These are phyloP conservation scores for Trypanosoma grayi DNA, from an alignment of 208 protist genomes.

Conservation along the genomic window DNA sequence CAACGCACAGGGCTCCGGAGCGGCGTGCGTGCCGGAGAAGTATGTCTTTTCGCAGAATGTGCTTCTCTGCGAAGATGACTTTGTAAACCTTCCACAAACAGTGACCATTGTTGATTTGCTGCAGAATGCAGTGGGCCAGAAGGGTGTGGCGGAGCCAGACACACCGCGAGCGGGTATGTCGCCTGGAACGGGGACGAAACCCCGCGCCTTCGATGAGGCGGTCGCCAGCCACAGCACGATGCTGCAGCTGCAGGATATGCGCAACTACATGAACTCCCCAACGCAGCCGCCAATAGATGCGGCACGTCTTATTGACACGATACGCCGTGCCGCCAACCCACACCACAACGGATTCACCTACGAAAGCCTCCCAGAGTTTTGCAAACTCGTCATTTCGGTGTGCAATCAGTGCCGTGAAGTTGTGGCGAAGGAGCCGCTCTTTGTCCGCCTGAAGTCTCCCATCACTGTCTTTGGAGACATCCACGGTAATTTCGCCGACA, in stretches of 20 bases:
- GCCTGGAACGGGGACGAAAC: conserved; percentile 23
- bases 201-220: conserved; percentile 73
- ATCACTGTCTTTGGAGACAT: conserved; percentile 92
- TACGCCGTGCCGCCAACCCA: conserved; percentile 71
- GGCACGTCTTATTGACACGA: conserved; percentile 81
- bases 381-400: conserved; percentile 85
- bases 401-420: conserved; percentile 82
- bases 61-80: conserved; percentile 82
- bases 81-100: conserved; percentile 74
- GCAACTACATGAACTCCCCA: conserved; percentile 86
- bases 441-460: conserved; percentile 87
- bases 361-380: conserved; percentile 80
- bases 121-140: conserved; percentile 78
- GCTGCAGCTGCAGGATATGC: conserved; percentile 87
- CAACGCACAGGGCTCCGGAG: conserved; percentile 12
- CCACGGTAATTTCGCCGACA: conserved; percentile 93
- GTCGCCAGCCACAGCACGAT: conserved; percentile 89
- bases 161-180: conserved; percentile 73
- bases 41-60: conserved; percentile 90
- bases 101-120: conserved; percentile 88
- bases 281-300: conserved; percentile 81
- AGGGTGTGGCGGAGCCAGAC: conserved; percentile 82
- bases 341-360: conserved; percentile 78
- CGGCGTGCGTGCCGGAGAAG: conserved; percentile 56
- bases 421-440: conserved; percentile 84